Evolutionary conservation across 2,329 filamentous ascomycete genomes (phyloP), one percentile per base, ranked within the genome.

Genomic region (Fusarium torreyae): DNA sequence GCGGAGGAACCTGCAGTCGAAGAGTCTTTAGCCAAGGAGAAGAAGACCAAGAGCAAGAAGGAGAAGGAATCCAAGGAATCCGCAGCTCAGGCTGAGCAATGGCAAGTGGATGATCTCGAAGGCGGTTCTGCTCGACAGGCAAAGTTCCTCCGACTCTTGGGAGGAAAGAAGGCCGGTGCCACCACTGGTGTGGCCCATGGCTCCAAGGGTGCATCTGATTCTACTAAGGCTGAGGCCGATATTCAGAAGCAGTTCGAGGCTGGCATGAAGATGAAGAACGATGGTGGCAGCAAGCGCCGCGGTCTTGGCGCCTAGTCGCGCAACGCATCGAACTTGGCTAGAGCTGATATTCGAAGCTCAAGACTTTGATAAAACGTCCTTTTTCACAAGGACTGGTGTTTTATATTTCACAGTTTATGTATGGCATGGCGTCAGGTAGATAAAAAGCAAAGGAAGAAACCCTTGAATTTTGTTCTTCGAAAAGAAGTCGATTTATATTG

Each of bases 61-160:
- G 68, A 67, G 20, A 68, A 73, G 39, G 63, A 66, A 11, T 36
- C 53, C 28, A 40, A 28, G 11, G 56, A 70, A 13, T 24, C 28
- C 13, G 43, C 43, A 14, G 60, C 66, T 33, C 63, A 71, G 56
- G 76, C 74, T 5, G 84, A 84, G 74, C 78, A 83, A 66, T 88
- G 86, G 86, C 86, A 87, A 63, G 85, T 88, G 26, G 75, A 79
- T 18, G 82, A 79, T 34, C 80, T 89, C 34, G 83, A 82, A 39
- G 87, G 87, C 33, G 86, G 84, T 22, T 70, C 79, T 18, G 79
- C 80, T 49, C 81, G 87, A 14, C 85, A 88, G 70, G 78, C 80
- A 63, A 89, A 89, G 77, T 89, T 88, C 64, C 76, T 89, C 71
- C 81, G 85, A 33, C 83, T 89, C 2, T 80, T 89, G 6, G 87